These are phyloP conservation scores for Xylona heveae DNA, from an alignment of 495 filamentous ascomycete genomes.

Conservation along the genomic window DNA sequence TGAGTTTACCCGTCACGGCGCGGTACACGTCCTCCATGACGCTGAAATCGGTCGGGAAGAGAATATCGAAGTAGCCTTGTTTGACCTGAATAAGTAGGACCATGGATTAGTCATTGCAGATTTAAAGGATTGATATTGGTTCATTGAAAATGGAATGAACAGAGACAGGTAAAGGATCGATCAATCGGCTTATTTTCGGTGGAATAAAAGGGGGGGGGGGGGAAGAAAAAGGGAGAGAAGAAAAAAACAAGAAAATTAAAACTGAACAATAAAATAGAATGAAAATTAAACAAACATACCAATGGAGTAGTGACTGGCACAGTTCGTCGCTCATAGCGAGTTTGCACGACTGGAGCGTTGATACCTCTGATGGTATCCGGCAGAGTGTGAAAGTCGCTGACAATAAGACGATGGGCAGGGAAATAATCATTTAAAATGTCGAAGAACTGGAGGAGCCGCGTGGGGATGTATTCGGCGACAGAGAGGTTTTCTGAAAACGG, in stretches of 20 bases:
- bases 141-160: not conserved
- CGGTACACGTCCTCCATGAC: conserved; percentile 77
- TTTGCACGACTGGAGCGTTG: conserved; percentile 92
- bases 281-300: conserved; percentile 28
- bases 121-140: not conserved
- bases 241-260: not conserved
- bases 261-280: not conserved
- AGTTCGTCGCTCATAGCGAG: conserved; percentile 61
- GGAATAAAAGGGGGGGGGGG: not conserved
- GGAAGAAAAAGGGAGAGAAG: not conserved
- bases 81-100: conserved; percentile 38
- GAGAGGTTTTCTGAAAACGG: conserved; percentile 58
- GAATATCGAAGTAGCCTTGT: conserved; percentile 96
- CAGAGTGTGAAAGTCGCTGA: conserved; percentile 72
- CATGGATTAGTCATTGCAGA: not conserved
- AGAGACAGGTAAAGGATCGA: not conserved
- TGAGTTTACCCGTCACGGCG: conserved; percentile 77
- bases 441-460: conserved; percentile 88
- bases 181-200: not conserved
- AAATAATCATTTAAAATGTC: conserved; percentile 71
- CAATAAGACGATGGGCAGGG: conserved; percentile 70
- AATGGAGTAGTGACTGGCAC: conserved; percentile 81
- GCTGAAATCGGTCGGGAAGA: conserved; percentile 90
- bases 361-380: conserved; percentile 63
- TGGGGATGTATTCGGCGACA: conserved; percentile 79